phyloP scores from a whole-genome alignment of 2,329 filamentous ascomycete species.

The Exophiala calicioides region DNA sequence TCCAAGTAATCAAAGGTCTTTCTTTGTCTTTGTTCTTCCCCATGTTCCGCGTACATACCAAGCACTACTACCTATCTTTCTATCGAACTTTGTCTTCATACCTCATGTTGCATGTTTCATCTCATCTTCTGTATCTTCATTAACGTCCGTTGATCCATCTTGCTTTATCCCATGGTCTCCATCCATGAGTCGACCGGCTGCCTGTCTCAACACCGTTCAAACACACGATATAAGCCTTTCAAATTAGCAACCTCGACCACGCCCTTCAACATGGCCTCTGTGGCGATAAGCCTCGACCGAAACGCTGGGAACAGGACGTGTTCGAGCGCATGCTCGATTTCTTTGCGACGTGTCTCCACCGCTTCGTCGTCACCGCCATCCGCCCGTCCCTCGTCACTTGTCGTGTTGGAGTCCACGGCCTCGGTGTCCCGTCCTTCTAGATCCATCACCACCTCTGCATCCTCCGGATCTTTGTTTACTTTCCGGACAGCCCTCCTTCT shows the following conservation, averaged over 20 bases:
- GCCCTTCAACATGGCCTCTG: conserved; percentile 71
- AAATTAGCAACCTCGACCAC: conserved; percentile 87
- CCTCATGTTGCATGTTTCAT: too few relatives aligned
- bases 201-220: conserved; percentile 85
- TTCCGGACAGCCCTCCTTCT: too few relatives aligned
- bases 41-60: too few relatives aligned
- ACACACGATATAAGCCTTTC: conserved; percentile 90
- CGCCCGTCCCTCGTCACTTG: conserved; percentile 35
- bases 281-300: conserved; percentile 78
- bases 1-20: too few relatives aligned
- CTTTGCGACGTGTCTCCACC: conserved; percentile 54
- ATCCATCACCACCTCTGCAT: conserved; percentile 13
- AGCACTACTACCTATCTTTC: too few relatives aligned
- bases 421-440: neutral
- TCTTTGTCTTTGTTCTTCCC: too few relatives aligned
- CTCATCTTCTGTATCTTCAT: too few relatives aligned
- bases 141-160: too few relatives aligned
- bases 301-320: conserved; percentile 88
- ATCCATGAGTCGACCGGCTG: neutral
- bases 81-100: too few relatives aligned
- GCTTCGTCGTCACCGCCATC: conserved; percentile 36
- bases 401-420: conserved; percentile 26
- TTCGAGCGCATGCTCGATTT: conserved; percentile 76
- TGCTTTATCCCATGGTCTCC: neutral
- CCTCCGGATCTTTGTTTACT: conserved; percentile 31